These are phyloP conservation scores for Talaromyces pinophilus DNA, from an alignment of 2,329 filamentous ascomycete species.

Conservation along the genomic window DNA sequence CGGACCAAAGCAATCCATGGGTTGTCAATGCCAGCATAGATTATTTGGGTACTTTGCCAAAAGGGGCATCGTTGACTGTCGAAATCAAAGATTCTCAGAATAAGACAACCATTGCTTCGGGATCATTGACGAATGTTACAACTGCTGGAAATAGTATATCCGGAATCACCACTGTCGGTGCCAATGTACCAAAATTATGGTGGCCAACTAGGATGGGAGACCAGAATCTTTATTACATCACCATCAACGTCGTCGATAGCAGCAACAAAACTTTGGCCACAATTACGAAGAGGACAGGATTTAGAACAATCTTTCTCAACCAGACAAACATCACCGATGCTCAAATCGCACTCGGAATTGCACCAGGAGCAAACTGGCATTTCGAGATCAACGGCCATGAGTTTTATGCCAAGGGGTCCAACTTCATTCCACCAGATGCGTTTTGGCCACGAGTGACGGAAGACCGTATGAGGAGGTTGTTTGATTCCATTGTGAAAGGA, in stretches of 20 bases:
- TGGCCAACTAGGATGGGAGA: conserved; percentile 61
- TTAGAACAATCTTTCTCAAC: conserved; percentile 64
- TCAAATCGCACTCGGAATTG: conserved; percentile 57
- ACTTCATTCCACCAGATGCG: conserved; percentile 63
- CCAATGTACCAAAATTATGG: conserved; percentile 56
- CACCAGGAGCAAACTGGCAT: conserved; percentile 62
- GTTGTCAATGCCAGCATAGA: conserved; percentile 63
- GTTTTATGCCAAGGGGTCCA: conserved; percentile 66
- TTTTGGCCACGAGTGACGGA: conserved; percentile 64
- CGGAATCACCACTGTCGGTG: conserved; percentile 50
- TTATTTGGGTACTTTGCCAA: conserved; percentile 53
- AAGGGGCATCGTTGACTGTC: conserved; percentile 49
- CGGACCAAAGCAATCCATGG: conserved; percentile 60
- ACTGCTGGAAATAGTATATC: conserved; percentile 50
- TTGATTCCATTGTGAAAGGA: conserved; percentile 57
- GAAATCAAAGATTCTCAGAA: conserved; percentile 48
- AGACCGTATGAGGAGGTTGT: conserved; percentile 54
- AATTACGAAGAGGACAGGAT: conserved; percentile 59
- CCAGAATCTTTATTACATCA: conserved; percentile 61
- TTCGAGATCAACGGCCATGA: conserved; percentile 66
- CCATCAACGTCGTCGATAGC: conserved; percentile 49
- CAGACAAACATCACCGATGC: conserved; percentile 55
- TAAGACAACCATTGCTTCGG: conserved; percentile 43
- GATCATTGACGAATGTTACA: conserved; percentile 44
- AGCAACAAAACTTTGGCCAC: conserved; percentile 43